Conservation (phyloP, 2,329 filamentous ascomycete species). For the Ophiostoma fasciatum region DNA sequence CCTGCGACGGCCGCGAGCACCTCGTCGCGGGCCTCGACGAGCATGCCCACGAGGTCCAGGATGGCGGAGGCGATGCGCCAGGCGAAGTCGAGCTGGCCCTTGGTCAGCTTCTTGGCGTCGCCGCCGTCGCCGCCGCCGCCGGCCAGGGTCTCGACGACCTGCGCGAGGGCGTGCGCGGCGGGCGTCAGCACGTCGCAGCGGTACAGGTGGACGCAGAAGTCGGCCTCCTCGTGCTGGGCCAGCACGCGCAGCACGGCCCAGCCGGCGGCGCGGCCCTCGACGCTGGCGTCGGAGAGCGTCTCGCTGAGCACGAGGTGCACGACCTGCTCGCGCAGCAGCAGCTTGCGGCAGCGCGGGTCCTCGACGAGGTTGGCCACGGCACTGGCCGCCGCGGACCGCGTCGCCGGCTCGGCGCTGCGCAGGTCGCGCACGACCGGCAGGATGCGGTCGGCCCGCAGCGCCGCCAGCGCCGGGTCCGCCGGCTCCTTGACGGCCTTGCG, state of each 20-base stretch:
- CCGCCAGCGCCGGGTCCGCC: slow-evolving; percentile 46
- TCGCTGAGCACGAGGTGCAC: slow-evolving; percentile 48
- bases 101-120: slow-evolving; percentile 24
- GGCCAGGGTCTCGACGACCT: slow-evolving; percentile 26
- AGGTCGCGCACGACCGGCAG: slow-evolving; percentile 47
- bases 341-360: slow-evolving; percentile 45
- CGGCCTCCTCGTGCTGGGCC: slow-evolving; percentile 47
- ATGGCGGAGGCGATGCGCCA: slow-evolving; percentile 41
- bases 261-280: slow-evolving; percentile 50
- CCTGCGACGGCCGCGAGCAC: slow-evolving; percentile 38
- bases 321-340: slow-evolving; percentile 51
- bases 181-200: slow-evolving; percentile 46
- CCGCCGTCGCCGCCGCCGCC: not conserved
- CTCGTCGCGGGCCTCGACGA: slow-evolving; percentile 46
- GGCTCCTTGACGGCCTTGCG: slow-evolving; percentile 44
- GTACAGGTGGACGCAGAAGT: slow-evolving; percentile 52
- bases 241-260: slow-evolving; percentile 51
- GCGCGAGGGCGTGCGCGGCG: slow-evolving; percentile 38
- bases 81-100: slow-evolving; percentile 36
- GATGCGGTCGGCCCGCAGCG: slow-evolving; percentile 47
- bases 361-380: slow-evolving; percentile 48
- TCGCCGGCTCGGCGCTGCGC: slow-evolving; percentile 41
- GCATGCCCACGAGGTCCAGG: slow-evolving; percentile 33
- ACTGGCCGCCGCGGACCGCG: slow-evolving; percentile 41
- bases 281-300: slow-evolving; percentile 45